Evolutionary conservation across 306 rosid species (phyloP).

Genomic region (Dalbergia oliveri): DNA sequence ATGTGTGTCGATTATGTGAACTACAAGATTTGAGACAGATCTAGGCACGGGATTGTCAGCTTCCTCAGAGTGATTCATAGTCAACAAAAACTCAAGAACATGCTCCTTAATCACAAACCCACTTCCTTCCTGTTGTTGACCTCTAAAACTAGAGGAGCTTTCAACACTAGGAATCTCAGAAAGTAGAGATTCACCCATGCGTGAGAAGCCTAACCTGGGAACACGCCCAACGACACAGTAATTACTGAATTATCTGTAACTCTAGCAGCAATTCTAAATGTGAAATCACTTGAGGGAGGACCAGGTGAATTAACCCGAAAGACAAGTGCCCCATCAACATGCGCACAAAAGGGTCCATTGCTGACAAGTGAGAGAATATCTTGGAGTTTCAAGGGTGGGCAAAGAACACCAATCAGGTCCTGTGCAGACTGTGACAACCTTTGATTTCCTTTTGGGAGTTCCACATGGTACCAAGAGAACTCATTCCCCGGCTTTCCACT

Average conservation of each 20-base stretch:
- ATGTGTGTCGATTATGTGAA: conserved; percentile 91
- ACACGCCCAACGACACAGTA: conserved; percentile 90
- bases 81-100: conserved; percentile 93
- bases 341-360: conserved; percentile 97
- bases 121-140: conserved; percentile 62
- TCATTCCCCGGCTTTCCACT: conserved; percentile 68
- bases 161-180: conserved; percentile 92
- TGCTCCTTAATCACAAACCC: conserved; percentile 88
- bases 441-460: conserved; percentile 84
- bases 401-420: conserved; percentile 79
- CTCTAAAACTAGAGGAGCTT: conserved; percentile 58
- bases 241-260: conserved; percentile 81
- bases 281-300: conserved; percentile 84
- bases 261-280: conserved; percentile 93
- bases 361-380: conserved; percentile 97
- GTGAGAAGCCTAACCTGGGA: conserved; percentile 91
- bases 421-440: conserved; percentile 87
- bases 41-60: conserved; percentile 94
- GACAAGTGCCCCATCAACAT: conserved; percentile 92
- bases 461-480: conserved; percentile 99
- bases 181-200: conserved; percentile 80
- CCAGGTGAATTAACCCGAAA: conserved; percentile 97
- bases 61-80: conserved; percentile 98
- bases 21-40: conserved; percentile 84
- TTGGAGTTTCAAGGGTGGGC: conserved; percentile 96